Evolutionary conservation across 208 protist genomes (phyloP).

Genomic region (Trichomonas tenax): DNA sequence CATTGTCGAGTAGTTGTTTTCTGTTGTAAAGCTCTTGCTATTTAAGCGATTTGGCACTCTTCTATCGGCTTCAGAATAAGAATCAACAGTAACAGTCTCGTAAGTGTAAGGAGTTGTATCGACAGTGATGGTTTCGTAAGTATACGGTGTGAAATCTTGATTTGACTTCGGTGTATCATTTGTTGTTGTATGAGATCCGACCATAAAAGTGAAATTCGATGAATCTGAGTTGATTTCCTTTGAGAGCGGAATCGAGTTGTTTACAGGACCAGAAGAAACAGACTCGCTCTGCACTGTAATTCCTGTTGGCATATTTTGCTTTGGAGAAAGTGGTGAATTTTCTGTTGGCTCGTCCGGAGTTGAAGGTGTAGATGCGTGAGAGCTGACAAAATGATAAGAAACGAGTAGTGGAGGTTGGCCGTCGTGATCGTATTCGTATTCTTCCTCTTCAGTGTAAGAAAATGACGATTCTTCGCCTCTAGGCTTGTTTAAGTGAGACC

Average conservation of each 20-base stretch:
- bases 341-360: not conserved
- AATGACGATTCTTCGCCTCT: not conserved
- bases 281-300: not conserved
- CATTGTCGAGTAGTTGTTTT: not conserved
- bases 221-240: not conserved
- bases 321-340: not conserved
- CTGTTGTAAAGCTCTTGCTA: not conserved
- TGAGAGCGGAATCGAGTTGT: not conserved
- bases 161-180: not conserved
- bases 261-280: not conserved
- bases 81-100: not conserved
- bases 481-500: not conserved
- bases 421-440: not conserved
- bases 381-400: not conserved
- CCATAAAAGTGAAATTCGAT: not conserved
- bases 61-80: not conserved
- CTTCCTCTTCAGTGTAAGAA: not conserved
- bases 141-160: not conserved
- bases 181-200: not conserved
- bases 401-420: not conserved
- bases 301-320: not conserved
- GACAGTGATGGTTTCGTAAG: not conserved
- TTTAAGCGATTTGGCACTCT: not conserved
- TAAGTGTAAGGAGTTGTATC: not conserved
- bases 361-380: no score